Percentiles rank a stretch among this genome's conserved stretches.
Conservation (phyloP, 176 grass and related monocot species). For the Areca catechu region DNA sequence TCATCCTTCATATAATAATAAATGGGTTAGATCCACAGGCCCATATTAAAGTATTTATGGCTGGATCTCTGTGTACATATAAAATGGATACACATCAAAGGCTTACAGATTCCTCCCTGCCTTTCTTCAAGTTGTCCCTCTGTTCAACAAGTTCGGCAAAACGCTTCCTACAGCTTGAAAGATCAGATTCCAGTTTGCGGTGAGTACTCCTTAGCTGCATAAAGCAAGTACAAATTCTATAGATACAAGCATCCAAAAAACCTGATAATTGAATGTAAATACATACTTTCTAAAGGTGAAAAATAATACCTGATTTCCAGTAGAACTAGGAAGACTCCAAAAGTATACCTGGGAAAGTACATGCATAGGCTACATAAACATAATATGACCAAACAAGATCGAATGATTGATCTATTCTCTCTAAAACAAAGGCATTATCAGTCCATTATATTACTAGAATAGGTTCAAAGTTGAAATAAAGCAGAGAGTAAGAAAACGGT, state of each 20-base stretch:
- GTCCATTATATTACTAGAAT: too few species aligned
- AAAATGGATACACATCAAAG: neutral
- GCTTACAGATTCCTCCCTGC: slow-evolving; percentile 88
- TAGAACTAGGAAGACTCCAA: slow-evolving; percentile 98
- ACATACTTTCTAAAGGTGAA: neutral
- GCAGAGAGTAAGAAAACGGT: too few species aligned
- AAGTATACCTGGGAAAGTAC: slow-evolving; percentile 62
- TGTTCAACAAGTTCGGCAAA: slow-evolving; percentile 75
- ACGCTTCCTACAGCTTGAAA: slow-evolving; percentile 55
- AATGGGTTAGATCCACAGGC: slow-evolving; percentile 14
- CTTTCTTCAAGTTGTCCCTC: slow-evolving; percentile 80
- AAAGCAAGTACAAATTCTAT: neutral
- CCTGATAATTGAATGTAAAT: too few species aligned
- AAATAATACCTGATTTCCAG: slow-evolving; percentile 78
- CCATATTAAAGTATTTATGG: neutral
- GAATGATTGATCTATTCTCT: neutral
- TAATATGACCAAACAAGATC: neutral
- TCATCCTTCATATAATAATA: slow-evolving; percentile 55
- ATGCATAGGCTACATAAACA: neutral
- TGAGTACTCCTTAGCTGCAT: slow-evolving; percentile 60
- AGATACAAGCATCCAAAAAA: too few species aligned
- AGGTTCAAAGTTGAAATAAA: too few species aligned
- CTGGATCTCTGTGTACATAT: neutral
- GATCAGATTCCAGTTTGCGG: slow-evolving; percentile 69
- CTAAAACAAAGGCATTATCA: too few species aligned